Base-by-base conservation (phyloP, 2,329 filamentous ascomycete species). In the Trichoderma brevicompactum region DNA sequence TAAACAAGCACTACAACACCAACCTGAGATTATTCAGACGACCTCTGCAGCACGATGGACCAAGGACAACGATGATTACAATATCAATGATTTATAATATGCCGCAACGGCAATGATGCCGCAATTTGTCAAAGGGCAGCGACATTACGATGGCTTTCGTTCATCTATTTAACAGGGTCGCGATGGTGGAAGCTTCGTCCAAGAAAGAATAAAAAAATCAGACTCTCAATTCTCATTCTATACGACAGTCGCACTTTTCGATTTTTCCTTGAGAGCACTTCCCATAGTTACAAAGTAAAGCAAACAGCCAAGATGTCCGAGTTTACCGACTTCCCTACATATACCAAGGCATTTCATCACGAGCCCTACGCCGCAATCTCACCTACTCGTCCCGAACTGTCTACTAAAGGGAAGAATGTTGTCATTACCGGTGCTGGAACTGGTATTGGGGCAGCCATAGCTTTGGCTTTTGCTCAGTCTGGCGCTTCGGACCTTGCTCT, bases 401-500 rank as follows among this genome's bases (percentile, higher is more conserved):
- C 74, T 0, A 75, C 77, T n/a, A 74, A 71, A 17, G 77, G 77
- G 5, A 74, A 74, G 32, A 86, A 81, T 17, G 85, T 88, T 8
- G 78, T 91, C 15, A 87, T 91, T 72, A 89, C 87, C 3, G 89
- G 89, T 28, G 88, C 83, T 10, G 84, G 84, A 4, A 83, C 82
- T 1, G 87, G 88, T 28, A 85, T 91, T 52, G 88, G 88, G 1
- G 84, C 86, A 61, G 84, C 86, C 1, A 84, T 89, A 9, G 87
- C 88, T 5, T 80, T 82, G 58, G 79, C 87, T 46, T 91, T 83
- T 69, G 74, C 78, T 15, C 66, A 71, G 9, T 83, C 82, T 0
- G 76, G 75, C 0, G 76, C 80, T 10, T 61, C 71, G 10, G 73
- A 74, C 10, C 68, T 83, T 32, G 75, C 77, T 48, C 74, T 84